These are phyloP conservation scores for Claviceps arundinis DNA, from an alignment of 2,329 filamentous ascomycete species.

Conservation along the genomic window DNA sequence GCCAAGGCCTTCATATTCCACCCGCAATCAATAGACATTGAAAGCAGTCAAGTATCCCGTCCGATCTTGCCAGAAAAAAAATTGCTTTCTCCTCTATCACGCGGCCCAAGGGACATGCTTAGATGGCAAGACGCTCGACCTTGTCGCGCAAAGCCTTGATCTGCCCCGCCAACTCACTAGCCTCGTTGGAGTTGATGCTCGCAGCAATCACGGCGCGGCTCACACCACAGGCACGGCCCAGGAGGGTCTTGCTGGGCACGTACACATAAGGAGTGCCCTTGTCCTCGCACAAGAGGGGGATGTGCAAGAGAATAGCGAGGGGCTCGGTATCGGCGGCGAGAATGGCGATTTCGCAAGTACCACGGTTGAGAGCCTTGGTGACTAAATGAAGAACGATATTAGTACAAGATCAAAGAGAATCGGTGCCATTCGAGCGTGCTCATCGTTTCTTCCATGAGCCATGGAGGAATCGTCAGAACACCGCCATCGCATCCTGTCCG, in stretches of 20 bases:
- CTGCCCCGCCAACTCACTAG: constrained; percentile 72
- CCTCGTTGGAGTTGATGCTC: constrained; percentile 85
- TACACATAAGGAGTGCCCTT: constrained; percentile 56
- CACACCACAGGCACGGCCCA: constrained; percentile 84
- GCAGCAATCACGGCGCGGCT: constrained; percentile 75
- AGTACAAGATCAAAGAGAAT: background rate
- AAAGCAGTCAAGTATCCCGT: no score
- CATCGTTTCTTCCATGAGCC: no score
- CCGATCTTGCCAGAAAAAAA: no score
- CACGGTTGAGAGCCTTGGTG: constrained; percentile 83
- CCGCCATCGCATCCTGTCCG: background rate
- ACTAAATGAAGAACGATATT: constrained; percentile 12
- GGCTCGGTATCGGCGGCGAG: constrained; percentile 81
- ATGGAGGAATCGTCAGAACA: no score
- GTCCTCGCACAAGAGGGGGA: constrained; percentile 79
- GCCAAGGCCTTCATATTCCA: no score
- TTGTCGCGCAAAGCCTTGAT: constrained; percentile 86
- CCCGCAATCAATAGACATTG: no score
- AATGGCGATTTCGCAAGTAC: constrained; percentile 79
- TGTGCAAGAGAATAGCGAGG: constrained; percentile 75
- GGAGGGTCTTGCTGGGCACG: constrained; percentile 66
- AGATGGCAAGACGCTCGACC: constrained; percentile 92
- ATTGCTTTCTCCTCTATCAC: background rate
- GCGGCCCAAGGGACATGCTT: constrained; percentile 19
- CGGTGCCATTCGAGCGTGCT: no score